Evolutionary conservation across 768 basidiomycete genomes (phyloP).

Genomic region (Lentinula detonsa): DNA sequence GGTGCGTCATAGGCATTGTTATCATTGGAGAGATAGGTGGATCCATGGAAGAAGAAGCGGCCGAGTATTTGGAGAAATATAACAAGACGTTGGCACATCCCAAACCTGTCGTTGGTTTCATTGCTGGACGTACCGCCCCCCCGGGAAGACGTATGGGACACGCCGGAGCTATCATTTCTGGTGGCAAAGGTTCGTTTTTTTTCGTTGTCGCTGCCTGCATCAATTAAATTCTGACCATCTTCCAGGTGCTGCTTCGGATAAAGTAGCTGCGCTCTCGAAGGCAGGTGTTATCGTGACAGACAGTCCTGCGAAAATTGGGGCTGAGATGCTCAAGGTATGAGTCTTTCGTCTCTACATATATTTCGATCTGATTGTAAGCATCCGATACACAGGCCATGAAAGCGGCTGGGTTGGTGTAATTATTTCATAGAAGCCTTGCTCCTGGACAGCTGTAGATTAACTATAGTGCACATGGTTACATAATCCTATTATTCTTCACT

Average conservation of each 20-base stretch:
- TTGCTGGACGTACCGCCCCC: slow-evolving; percentile 96
- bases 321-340: slow-evolving; percentile 80
- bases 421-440: not conserved
- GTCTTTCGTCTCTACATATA: not conserved
- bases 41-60: slow-evolving; percentile 99
- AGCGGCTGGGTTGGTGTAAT: slow-evolving; percentile 63
- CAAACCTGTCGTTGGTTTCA: slow-evolving; percentile 97
- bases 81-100: slow-evolving; percentile 84
- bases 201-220: not conserved
- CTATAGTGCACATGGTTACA: not conserved
- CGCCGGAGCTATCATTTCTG: slow-evolving; percentile 96
- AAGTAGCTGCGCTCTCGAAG: slow-evolving; percentile 83
- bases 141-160: slow-evolving; percentile 98
- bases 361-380: slow-evolving; percentile 1
- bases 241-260: slow-evolving; percentile 84
- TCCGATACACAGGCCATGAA: slow-evolving; percentile 58
- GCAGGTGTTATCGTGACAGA: slow-evolving; percentile 93
- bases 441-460: not conserved
- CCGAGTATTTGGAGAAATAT: slow-evolving; percentile 88
- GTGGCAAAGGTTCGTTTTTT: slow-evolving; percentile 75
- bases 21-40: slow-evolving; percentile 99
- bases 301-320: slow-evolving; percentile 93
- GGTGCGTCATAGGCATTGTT: slow-evolving; percentile 66
- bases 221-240: not conserved
- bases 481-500: slow-evolving; percentile 1